Evolutionary conservation across 352 stramenopile species (phyloP), one percentile per base, ranked within the genome.

Genomic region (Albugo laibachii): DNA sequence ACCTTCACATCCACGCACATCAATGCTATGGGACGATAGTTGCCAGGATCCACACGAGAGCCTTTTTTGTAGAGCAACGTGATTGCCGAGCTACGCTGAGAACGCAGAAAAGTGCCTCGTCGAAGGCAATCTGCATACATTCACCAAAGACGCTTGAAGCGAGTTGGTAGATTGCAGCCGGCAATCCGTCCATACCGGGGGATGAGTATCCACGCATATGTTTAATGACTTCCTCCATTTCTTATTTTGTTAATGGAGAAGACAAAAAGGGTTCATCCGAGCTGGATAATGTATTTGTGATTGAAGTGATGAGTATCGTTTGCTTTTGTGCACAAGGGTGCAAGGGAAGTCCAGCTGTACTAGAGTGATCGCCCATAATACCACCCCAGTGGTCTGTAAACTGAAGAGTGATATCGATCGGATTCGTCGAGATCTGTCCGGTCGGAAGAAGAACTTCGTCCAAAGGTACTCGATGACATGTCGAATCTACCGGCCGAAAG

Each of bases 1-100:
- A 54, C 36, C 38, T 60, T 58, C 1, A 54, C 47, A 15, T 60
- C 54, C 13, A 62, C 58, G 10, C 41, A 47, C 47, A 65, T 52
- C 19, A 65, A 48, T 14, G 58, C 43, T 13, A 62, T 60, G 3
- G 55, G 54, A 5, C 48, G 43, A 39, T 52, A 62, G 45, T 65
- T 65, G 12, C 45, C 50, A 0, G 52, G 55, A 0, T 49, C 46
- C 0, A 10, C 34, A 0, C 52, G 43, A 2, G 49, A 41, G 0
- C 57, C 49, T 10, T 45, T 45, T 47, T 59, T 62, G 50, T 55
- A 45, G 1, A 65, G 24, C 8, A 65, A 44, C 1, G 35, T 36
- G 14, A 62, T 43, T 0, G 24, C 40, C 0, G 48, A 54, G 35
- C 51, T 55, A 16, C 54, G 47, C 38, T 62, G 55, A 0, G 41